Evolutionary conservation across 2,329 filamentous ascomycete genomes (phyloP).

Genomic region (Huntiella moniliformis): DNA sequence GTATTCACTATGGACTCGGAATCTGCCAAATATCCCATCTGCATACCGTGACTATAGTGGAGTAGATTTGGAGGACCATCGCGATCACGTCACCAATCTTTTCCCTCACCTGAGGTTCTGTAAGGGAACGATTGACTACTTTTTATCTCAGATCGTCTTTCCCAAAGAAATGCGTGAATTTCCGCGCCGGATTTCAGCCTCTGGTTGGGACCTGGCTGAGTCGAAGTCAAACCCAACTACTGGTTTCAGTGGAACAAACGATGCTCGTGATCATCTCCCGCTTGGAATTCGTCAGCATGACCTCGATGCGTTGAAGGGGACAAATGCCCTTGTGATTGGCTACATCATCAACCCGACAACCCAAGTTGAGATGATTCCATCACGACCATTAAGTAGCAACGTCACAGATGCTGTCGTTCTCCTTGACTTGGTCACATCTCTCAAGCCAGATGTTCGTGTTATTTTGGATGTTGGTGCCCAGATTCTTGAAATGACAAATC

Average conservation of each 20-base stretch:
- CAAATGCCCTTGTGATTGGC: conserved; percentile 46
- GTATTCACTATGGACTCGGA: conserved; percentile 30
- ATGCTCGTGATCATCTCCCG: conserved; percentile 38
- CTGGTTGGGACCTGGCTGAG: conserved; percentile 46
- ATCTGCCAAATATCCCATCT: conserved; percentile 17
- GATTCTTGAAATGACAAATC: conserved; percentile 44
- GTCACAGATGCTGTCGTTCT: conserved; percentile 23
- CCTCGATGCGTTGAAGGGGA: conserved; percentile 35
- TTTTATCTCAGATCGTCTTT: conserved; percentile 38
- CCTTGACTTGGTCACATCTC: conserved; percentile 23
- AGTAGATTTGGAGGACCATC: conserved; percentile 39
- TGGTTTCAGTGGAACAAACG: conserved; percentile 54
- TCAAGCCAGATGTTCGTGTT: conserved; percentile 29
- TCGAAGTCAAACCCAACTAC: conserved; percentile 30
- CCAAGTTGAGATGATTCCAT: conserved; percentile 18
- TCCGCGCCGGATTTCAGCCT: conserved; percentile 40
- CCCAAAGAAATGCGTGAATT: conserved; percentile 44
- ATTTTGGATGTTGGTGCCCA: conserved; percentile 55
- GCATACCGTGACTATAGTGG: conserved; percentile 25
- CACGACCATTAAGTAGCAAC: not conserved
- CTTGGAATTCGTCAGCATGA: conserved; percentile 37
- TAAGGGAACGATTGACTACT: conserved; percentile 44
- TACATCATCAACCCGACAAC: conserved; percentile 40
- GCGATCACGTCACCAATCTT: conserved; percentile 27
- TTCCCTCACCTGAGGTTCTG: conserved; percentile 34